Base-by-base conservation (phyloP, 2,329 filamentous ascomycete genomes). In the Penicillium nordicum region DNA sequence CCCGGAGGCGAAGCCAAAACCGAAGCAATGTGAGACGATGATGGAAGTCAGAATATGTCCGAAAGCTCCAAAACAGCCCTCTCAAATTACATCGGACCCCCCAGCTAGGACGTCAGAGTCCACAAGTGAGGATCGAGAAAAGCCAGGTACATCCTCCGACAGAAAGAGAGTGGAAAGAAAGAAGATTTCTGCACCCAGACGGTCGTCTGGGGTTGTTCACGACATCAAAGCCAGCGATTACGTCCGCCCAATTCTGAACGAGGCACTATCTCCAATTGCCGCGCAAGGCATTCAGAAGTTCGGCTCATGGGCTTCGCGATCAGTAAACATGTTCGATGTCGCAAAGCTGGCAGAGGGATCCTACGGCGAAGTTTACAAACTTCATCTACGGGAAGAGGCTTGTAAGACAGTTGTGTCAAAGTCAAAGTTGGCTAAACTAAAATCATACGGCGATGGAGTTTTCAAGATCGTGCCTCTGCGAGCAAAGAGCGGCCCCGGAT, bases 261-360 rank as follows among this genome's bases (percentile, higher is more conserved):
- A 76, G 62, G 72, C 72, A 5, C 43, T 73, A 18, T 74, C 75
- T 0, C 62, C 69, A 1, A 60, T 70, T 34, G 71, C 72, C 2
- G 69, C 72, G 0, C 67, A 71, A 42, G 68, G 67, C 11, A 69
- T 76, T 10, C 74, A 76, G 42, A 72, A 69, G 41, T 77, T 77
- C 48, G 60, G 58, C 42, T 69, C 69, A 11, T 77, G 75, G 75
- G 73, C 74, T 10, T 66, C 69, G 4, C 67, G 72, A 12, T 73
- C 72, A 3, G 72, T 67, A 6, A 69, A 68, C 36, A 67, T 73
- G 63, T 70, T 77, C 60, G 67, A 77, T 37, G 77, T 87, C 40
- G 74, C 76, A 9, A 88, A 88, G 63, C 81, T 88, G 36, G 84
- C 84, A 9, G 85, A 88, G 68, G 85, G 85, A 2, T 86, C 84